Percentiles rank a stretch among this genome's conserved stretches.
Conservation (phyloP, 345 rosid species). For the Gynandropsis gynandra region DNA sequence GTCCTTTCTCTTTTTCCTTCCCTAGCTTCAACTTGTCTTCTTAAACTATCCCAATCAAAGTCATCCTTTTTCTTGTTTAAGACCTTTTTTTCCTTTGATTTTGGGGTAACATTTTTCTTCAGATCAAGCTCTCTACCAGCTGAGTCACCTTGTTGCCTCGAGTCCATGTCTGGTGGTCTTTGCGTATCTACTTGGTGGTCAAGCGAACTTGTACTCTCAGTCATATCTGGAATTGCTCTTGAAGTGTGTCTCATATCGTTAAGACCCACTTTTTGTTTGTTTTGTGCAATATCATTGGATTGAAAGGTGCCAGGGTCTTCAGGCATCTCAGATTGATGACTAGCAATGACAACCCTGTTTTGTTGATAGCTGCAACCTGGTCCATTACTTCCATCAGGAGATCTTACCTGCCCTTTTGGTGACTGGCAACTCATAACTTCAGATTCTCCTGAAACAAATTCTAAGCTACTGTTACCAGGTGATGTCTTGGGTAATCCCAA, state of each 20-base stretch:
- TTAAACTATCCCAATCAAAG: constrained; percentile 77
- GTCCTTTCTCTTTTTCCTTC: constrained; percentile 49
- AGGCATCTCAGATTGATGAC: constrained; percentile 24
- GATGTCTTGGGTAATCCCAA: constrained; percentile 18
- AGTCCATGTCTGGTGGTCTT: constrained; percentile 29
- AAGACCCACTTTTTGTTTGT: constrained; percentile 27
- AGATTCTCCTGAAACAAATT: constrained; percentile 18
- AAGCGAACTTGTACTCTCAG: constrained; percentile 34
- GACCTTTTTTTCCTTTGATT: constrained; percentile 41
- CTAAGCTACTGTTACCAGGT: constrained; percentile 27
- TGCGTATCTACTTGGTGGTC: constrained; percentile 24
- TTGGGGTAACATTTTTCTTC: constrained; percentile 33
- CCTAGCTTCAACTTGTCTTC: constrained; percentile 46
- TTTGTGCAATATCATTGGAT: constrained; percentile 23
- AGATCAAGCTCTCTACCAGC: constrained; percentile 34
- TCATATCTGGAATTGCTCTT: constrained; percentile 28
- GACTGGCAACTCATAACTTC: constrained; percentile 27
- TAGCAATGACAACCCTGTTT: constrained; percentile 22
- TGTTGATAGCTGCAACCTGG: constrained; percentile 22
- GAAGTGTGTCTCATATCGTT: constrained; percentile 21
- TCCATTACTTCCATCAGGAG: constrained; percentile 27
- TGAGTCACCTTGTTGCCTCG: constrained; percentile 25
- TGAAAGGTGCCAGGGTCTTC: constrained; percentile 20
- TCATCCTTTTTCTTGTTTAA: constrained; percentile 40
- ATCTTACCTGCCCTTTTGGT: constrained; percentile 28